Percentiles rank a stretch among this genome's conserved stretches.
These are phyloP conservation scores for Carnegiea gigantea DNA, from an alignment of 179 eudicot genomes.

Conservation along the genomic window DNA sequence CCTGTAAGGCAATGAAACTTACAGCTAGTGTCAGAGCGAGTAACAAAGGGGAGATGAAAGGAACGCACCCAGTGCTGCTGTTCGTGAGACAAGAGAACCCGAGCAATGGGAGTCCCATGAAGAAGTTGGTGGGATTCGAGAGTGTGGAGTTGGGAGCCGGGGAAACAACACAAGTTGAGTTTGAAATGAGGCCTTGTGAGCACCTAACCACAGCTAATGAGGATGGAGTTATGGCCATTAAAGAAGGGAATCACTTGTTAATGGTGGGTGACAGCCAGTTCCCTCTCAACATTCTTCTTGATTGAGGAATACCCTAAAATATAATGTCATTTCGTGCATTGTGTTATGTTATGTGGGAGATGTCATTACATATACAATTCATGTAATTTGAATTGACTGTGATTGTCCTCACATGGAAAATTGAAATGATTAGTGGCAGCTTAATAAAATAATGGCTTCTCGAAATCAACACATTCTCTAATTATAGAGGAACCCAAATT, in stretches of 20 bases:
- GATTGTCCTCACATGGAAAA: not conserved
- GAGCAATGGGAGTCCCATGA: slow-evolving; percentile 44
- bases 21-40: slow-evolving; percentile 44
- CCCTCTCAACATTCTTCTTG: slow-evolving; percentile 38
- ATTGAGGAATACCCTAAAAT: not conserved
- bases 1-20: slow-evolving; percentile 47
- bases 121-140: slow-evolving; percentile 69
- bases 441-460: not conserved
- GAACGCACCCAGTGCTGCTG: slow-evolving; percentile 68
- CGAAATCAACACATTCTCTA: not conserved
- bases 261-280: slow-evolving; percentile 59
- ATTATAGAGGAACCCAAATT: too few species aligned
- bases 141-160: slow-evolving; percentile 56
- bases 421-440: not conserved
- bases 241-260: slow-evolving; percentile 51
- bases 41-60: slow-evolving; percentile 65
- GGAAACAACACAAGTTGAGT: slow-evolving; percentile 40
- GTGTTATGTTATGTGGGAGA: not conserved
- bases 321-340: not conserved
- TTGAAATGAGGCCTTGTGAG: slow-evolving; percentile 64
- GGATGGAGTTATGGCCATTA: slow-evolving; percentile 67
- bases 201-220: slow-evolving; percentile 63
- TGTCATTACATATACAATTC: not conserved
- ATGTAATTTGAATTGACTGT: not conserved
- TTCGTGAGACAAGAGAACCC: slow-evolving; percentile 37